Evolutionary conservation across 352 stramenopile species (phyloP).

Genomic region (Peronospora belbahrii): DNA sequence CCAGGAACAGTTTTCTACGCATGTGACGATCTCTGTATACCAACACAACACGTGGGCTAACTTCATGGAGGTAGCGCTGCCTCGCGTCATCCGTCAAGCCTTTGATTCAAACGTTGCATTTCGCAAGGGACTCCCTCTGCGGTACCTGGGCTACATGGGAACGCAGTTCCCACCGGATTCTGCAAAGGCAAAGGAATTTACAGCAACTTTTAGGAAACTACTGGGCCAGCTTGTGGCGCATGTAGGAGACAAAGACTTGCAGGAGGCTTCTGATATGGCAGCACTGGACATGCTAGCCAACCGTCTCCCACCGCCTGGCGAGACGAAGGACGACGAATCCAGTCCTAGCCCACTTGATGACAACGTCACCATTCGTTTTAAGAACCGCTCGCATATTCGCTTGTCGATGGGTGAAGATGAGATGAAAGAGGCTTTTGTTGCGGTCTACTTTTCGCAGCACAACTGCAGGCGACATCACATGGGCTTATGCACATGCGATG

Average conservation of each 20-base stretch:
- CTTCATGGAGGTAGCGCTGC: slow-evolving; percentile 75
- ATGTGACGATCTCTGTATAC: slow-evolving; percentile 85
- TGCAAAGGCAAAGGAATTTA: slow-evolving; percentile 43
- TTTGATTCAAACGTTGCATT: slow-evolving; percentile 75
- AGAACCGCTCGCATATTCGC: slow-evolving; percentile 59
- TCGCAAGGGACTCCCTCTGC: slow-evolving; percentile 59
- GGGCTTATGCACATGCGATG: slow-evolving; percentile 59
- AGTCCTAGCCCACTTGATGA: slow-evolving; percentile 39
- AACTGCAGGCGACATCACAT: slow-evolving; percentile 84
- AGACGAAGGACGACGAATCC: slow-evolving; percentile 12
- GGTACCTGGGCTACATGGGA: slow-evolving; percentile 68
- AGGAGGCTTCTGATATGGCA: slow-evolving; percentile 66
- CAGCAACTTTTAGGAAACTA: slow-evolving; percentile 35
- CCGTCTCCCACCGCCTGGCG: slow-evolving; percentile 42
- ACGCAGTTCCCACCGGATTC: slow-evolving; percentile 44
- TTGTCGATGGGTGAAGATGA: slow-evolving; percentile 60
- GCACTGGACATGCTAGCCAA: slow-evolving; percentile 72
- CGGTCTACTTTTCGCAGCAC: slow-evolving; percentile 59
- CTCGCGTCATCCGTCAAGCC: slow-evolving; percentile 63
- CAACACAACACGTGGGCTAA: slow-evolving; percentile 86
- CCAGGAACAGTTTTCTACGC: slow-evolving; percentile 71
- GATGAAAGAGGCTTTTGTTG: slow-evolving; percentile 47
- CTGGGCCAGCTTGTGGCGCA: slow-evolving; percentile 43
- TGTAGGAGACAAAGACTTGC: slow-evolving; percentile 45
- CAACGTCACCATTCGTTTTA: slow-evolving; percentile 47